Conservation (phyloP, 768 basidiomycete genomes). For the Serendipita sp. region DNA sequence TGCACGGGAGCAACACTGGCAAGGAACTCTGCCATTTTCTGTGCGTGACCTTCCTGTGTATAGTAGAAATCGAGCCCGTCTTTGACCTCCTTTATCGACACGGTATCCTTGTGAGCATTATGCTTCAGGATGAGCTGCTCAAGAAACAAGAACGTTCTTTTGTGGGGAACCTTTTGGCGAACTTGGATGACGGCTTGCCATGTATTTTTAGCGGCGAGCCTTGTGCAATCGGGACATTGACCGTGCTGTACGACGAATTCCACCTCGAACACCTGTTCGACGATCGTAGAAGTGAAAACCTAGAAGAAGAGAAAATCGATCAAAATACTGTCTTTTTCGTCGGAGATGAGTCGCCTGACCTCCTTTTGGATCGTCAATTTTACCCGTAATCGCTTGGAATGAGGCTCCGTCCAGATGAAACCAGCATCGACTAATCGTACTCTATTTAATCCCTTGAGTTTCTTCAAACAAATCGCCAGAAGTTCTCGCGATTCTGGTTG, state of each 20-base stretch:
- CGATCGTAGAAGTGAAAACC: constrained; percentile 86
- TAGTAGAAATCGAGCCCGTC: constrained; percentile 98
- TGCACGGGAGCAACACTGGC: constrained; percentile 71
- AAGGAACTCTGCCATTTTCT: constrained; percentile 95
- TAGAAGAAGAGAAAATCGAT: constrained; percentile 15
- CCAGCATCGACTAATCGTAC: constrained; percentile 95
- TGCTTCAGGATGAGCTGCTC: constrained; percentile 96
- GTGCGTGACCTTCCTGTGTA: constrained; percentile 71
- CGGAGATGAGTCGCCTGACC: constrained; percentile 27
- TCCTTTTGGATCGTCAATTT: constrained; percentile 98
- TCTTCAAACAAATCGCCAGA: constrained; percentile 84
- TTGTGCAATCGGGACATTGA: constrained; percentile 88
- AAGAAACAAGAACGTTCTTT: constrained; percentile 92
- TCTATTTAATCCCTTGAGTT: constrained; percentile 84
- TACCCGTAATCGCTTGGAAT: constrained; percentile 81
- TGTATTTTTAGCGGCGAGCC: constrained; percentile 93
- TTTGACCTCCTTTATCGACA: constrained; percentile 77
- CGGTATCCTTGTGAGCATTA: constrained; percentile 90
- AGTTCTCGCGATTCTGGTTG: constrained; percentile 86
- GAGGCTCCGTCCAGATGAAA: constrained; percentile 99
- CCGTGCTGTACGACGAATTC: constrained; percentile 89
- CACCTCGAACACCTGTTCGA: constrained; percentile 95
- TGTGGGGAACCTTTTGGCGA: constrained; percentile 96
- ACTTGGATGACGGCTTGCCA: constrained; percentile 98
- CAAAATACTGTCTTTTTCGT: not conserved